Evolutionary conservation across 768 basidiomycete genomes (phyloP), one percentile per base, ranked within the genome.

Genomic region (Macrolepiota fuliginosa): DNA sequence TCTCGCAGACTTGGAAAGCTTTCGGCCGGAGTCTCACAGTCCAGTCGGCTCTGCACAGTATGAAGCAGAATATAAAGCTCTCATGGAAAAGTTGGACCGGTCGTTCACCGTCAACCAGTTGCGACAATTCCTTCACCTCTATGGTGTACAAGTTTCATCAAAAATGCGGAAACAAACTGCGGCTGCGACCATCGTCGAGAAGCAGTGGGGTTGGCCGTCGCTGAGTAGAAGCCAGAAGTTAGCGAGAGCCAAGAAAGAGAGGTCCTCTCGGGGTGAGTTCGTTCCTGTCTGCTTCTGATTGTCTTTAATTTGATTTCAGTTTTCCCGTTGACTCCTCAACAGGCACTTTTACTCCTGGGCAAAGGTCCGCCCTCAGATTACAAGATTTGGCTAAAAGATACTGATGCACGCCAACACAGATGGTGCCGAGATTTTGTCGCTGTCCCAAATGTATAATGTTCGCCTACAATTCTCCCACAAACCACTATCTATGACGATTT

Each of bases 341-440:
- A 89, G 65, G 77, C 90, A 5, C 90, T 92, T 69, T 69, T 92
- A 32, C 77, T 92, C 32, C 79, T 93, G 63, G 90, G 90, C 42
- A 87, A 81, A 81, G 87, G 91, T 89, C 40, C 17, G 72, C 68
- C 49, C 4, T 42, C 13, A 49, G 32, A 54, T 45, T 32, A 36
- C 32, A 22, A 22, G 45, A 35, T 17, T 65, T 24, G 25, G 59
- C 32, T n/a, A 40, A 61, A 67, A 53, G 55, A 61, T 9, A 53
- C 22, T 57, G 1, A 59, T 24, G 17, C 29, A n/a, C 46, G 35
- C 55, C 15, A 24, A 9, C 58, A 12, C 62, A 91, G 91, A 91
- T 70, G 90, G 90, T 37, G 72, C 76, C 42, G 79, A 91, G 67
- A 75, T 90, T 35, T 70, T 87, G 60, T 76, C 81, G 24, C 63